phyloP scores from a whole-genome alignment of 805 yeast species.

The Suhomyces emberorum region DNA sequence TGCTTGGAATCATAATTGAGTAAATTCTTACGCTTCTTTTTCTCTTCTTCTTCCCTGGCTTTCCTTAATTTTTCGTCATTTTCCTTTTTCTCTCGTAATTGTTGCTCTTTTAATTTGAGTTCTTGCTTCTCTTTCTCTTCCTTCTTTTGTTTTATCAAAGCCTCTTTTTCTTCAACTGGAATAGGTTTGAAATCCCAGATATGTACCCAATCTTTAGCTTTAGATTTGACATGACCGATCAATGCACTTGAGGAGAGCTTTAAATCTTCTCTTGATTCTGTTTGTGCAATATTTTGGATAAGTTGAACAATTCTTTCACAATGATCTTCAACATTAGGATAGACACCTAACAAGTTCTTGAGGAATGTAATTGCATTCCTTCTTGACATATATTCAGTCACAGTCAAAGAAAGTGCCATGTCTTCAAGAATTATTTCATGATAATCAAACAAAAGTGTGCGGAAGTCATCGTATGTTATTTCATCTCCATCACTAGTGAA shows the following conservation, averaged over 20 bases:
- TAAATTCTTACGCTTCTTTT: slow-evolving; percentile 8
- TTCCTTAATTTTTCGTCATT: slow-evolving; percentile 4
- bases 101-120: slow-evolving; percentile 13
- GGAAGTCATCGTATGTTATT: slow-evolving; percentile 29
- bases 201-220: slow-evolving; percentile 48
- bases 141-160: slow-evolving; percentile 21
- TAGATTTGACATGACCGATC: slow-evolving; percentile 59
- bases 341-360: slow-evolving; percentile 59
- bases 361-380: slow-evolving; percentile 77
- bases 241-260: slow-evolving; percentile 73
- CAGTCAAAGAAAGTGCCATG: slow-evolving; percentile 40
- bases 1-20: slow-evolving; percentile 11
- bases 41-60: slow-evolving; percentile 9
- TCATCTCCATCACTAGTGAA: slow-evolving; percentile 1
- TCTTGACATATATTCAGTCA: slow-evolving; percentile 69
- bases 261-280: slow-evolving; percentile 75
- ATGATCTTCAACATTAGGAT: slow-evolving; percentile 67
- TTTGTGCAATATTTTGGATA: slow-evolving; percentile 45
- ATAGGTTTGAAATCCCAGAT: slow-evolving; percentile 56
- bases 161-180: slow-evolving; percentile 40
- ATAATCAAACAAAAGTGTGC: slow-evolving; percentile 49
- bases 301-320: slow-evolving; percentile 49
- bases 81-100: slow-evolving; percentile 12
- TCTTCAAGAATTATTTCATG: slow-evolving; percentile 49
- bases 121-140: slow-evolving; percentile 14